Evolutionary conservation across 2,329 filamentous ascomycete genomes (phyloP), one percentile per base, ranked within the genome.

Genomic region (Claviceps humidiphila): DNA sequence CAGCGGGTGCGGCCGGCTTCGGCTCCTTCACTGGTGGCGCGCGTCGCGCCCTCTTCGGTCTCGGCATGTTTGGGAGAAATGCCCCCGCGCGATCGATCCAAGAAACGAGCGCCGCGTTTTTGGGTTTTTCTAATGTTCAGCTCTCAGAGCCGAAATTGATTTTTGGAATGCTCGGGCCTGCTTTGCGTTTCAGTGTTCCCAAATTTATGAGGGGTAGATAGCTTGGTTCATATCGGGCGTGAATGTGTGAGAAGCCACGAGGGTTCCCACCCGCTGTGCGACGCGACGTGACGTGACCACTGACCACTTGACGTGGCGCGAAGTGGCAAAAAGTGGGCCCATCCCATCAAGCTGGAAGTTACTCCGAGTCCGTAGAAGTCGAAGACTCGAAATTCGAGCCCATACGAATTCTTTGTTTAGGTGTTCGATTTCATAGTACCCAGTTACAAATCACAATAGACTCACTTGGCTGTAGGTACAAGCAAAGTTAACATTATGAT

Each of bases 311-410:
- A n/a, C 5, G 44, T 8, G 44, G 34, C 26, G 47, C 14, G 47
- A 24, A 61, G 61, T 57, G 64, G 63, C 57, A 56, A 54, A 55
- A 20, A 51, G n/a, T 41, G 40, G 40, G n/a, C n/a, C 3, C 4
- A 9, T 30, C 30, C 30, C 9, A 34, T 34, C 3, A 34, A 11
- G 30, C 30, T 22, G 17, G 9, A 13, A 14, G 9, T 11, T 20
- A 20, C 22, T 22, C 9, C 20, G 20, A 20, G 20, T 20, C 20
- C 20, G 20, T 20, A 2, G 20, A 20, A 42, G 20, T 9, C 6
- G n/a, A n/a, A n/a, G n/a, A n/a, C n/a, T n/a, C n/a, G n/a, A 11
- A 20, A 26, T 26, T 26, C 26, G 3, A 34, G 30, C 30, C 9
- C 8, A 11, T 34, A 34, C 30, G 9, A 30, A 34, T 34, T 34